A percentile compares a stretch with the other conserved stretches of the same genome.
phyloP scores from a whole-genome alignment of 805 yeast genomes.

The Saccharomycopsis fibuligera region DNA sequence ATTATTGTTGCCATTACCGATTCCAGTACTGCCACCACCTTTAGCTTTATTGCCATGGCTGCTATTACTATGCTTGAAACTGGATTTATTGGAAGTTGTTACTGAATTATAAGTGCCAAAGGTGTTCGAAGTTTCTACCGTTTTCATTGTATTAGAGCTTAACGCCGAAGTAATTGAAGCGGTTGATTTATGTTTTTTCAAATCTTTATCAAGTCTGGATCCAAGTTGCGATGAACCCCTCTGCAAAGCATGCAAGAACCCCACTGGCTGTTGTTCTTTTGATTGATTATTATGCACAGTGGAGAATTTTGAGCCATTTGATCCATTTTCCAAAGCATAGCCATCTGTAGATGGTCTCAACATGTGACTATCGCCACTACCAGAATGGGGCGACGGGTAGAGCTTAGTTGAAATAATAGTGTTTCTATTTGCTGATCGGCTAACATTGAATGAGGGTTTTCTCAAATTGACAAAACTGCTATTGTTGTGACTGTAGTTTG shows the following conservation, averaged over 20 bases:
- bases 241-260: conserved; percentile 20
- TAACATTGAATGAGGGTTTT: conserved; percentile 19
- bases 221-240: conserved; percentile 10
- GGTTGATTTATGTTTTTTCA: conserved; percentile 13
- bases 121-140: conserved; percentile 17
- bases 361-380: not conserved
- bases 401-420: conserved; percentile 7
- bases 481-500: conserved; percentile 9
- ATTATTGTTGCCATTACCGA: not conserved
- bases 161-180: conserved; percentile 19
- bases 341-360: not conserved
- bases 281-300: no score
- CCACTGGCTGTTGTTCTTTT: conserved; percentile 18
- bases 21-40: not conserved
- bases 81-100: conserved; percentile 6
- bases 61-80: not conserved
- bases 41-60: not conserved
- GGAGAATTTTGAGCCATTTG: no score
- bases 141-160: conserved; percentile 16
- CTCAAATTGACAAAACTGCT: conserved; percentile 16
- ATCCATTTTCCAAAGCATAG: not conserved
- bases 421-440: conserved; percentile 10
- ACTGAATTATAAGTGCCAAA: conserved; percentile 14
- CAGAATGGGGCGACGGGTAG: conserved; percentile 7
- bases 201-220: conserved; percentile 3